phyloP scores from a whole-genome alignment of 495 filamentous ascomycete genomes.

The Daldinia caldariorum region DNA sequence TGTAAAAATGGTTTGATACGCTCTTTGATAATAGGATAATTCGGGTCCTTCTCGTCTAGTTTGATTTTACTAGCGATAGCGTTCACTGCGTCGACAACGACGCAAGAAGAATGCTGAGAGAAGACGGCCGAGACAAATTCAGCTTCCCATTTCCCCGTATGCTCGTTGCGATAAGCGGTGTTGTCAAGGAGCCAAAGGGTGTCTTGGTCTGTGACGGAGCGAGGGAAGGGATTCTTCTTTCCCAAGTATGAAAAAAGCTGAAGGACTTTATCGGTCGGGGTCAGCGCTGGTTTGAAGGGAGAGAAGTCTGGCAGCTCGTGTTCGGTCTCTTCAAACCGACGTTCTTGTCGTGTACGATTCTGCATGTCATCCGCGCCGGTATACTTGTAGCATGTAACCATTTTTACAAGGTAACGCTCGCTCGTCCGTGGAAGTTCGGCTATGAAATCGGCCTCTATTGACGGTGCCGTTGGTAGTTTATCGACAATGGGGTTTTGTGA shows the following conservation, averaged over 20 bases:
- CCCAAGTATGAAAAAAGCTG: constrained; percentile 60
- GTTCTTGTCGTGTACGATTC: constrained; percentile 52
- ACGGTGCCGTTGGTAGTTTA: background rate
- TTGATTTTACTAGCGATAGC: constrained; percentile 76
- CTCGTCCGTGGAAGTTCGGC: constrained; percentile 1
- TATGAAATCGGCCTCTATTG: background rate
- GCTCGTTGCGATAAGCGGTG: constrained; percentile 72
- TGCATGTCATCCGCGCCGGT: constrained; percentile 49
- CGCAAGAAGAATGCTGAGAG: constrained; percentile 69
- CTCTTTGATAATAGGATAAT: constrained; percentile 71
- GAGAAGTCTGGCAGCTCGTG: constrained; percentile 49
- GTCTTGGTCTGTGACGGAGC: constrained; percentile 58
- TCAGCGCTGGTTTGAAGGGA: constrained; percentile 23
- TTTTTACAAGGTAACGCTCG: constrained; percentile 16
- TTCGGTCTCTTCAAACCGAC: constrained; percentile 57
- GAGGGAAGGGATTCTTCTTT: constrained; percentile 55
- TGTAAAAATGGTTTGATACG: constrained; percentile 81
- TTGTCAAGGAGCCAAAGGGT: constrained; percentile 92
- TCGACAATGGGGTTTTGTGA: constrained; percentile 28
- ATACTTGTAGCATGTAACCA: constrained; percentile 31
- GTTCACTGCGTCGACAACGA: constrained; percentile 72
- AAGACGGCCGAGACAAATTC: constrained; percentile 87
- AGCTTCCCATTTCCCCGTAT: constrained; percentile 69
- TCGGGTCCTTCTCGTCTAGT: constrained; percentile 69
- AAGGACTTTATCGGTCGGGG: constrained; percentile 42